Conservation (phyloP, 257 asterid species). For the Parsonsia alboflavescens region DNA sequence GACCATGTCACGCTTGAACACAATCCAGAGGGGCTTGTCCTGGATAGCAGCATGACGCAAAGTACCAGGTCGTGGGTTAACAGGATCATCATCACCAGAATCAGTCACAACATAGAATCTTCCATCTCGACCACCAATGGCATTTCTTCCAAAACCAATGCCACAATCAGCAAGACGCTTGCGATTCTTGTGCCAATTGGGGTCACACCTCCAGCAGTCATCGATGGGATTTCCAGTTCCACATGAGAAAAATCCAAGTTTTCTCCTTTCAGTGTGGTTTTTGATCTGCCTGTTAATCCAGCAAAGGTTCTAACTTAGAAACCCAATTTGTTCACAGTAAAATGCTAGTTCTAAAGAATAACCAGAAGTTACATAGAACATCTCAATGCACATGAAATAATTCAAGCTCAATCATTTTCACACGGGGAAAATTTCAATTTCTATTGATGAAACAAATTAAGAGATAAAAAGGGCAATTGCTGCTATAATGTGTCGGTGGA, state of each 20-base stretch:
- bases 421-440: slow-evolving; percentile 1
- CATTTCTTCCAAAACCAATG: slow-evolving; percentile 89
- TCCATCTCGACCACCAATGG: slow-evolving; percentile 91
- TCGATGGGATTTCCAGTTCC: slow-evolving; percentile 91
- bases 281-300: slow-evolving; percentile 55
- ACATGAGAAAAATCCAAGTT: slow-evolving; percentile 79
- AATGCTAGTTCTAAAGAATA: background rate
- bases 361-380: background rate
- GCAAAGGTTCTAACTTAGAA: background rate
- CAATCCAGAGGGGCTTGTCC: slow-evolving; percentile 81
- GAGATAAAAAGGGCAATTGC: background rate
- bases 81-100: slow-evolving; percentile 64
- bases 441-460: background rate
- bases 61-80: slow-evolving; percentile 85
- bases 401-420: slow-evolving; percentile 15
- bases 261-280: slow-evolving; percentile 80
- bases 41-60: slow-evolving; percentile 94
- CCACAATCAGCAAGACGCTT: slow-evolving; percentile 83
- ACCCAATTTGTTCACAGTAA: background rate
- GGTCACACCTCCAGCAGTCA: slow-evolving; percentile 92
- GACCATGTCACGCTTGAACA: slow-evolving; percentile 86
- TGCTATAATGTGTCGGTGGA: slow-evolving; percentile 20
- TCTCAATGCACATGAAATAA: background rate
- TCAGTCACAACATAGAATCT: slow-evolving; percentile 72
- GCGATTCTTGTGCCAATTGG: slow-evolving; percentile 77